phyloP scores from a whole-genome alignment of 257 asterid genomes.

The Mitragyna speciosa region DNA sequence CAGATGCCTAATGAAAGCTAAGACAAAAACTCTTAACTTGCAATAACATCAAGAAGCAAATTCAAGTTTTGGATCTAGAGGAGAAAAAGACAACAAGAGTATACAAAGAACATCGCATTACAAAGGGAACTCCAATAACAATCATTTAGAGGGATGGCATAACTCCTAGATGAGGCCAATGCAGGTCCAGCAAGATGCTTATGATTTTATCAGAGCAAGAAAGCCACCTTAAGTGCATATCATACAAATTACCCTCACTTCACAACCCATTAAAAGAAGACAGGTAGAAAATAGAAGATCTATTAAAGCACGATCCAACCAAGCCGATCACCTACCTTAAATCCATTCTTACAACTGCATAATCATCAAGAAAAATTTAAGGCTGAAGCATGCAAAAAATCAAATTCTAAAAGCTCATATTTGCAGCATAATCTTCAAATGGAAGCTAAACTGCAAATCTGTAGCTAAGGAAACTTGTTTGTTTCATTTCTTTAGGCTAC shows the following conservation, averaged over 20 bases:
- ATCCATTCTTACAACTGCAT: background rate
- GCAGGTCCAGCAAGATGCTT: background rate
- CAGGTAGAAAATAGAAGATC: background rate
- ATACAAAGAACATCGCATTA: background rate
- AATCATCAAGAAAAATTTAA: background rate
- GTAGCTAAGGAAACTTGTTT: background rate
- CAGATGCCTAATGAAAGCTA: background rate
- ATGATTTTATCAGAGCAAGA: background rate
- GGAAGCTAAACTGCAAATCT: background rate
- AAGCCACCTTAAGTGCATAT: background rate
- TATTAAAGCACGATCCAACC: background rate
- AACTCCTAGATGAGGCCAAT: background rate
- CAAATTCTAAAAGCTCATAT: background rate
- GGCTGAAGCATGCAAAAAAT: background rate
- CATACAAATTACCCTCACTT: background rate
- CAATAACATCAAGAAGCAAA: background rate
- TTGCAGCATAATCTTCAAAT: background rate
- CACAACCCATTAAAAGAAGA: background rate
- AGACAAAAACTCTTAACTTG: background rate
- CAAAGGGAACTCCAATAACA: background rate
- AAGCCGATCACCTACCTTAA: background rate
- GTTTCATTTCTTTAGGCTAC: background rate
- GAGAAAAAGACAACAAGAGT: background rate
- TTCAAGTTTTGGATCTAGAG: background rate
- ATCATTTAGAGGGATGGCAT: background rate